Percentiles rank a stretch among this genome's conserved stretches.
Evolutionary conservation across 108 stramenopile genomes (phyloP).

Genomic region (Cyclostephanos invisitatus): DNA sequence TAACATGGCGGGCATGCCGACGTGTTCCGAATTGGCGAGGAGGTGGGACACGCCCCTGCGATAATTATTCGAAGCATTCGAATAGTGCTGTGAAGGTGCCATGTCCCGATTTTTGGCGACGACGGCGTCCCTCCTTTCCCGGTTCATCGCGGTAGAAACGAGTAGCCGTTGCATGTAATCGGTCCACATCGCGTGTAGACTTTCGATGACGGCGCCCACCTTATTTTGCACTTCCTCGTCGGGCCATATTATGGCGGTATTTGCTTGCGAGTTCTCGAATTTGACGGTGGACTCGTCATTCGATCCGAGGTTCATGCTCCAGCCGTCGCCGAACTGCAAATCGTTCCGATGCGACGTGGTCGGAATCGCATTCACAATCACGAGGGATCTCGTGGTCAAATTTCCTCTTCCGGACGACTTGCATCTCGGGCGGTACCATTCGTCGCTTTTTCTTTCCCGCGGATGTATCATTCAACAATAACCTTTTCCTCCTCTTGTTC

Average conservation of each 20-base stretch:
- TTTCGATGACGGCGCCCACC: conserved; percentile 25
- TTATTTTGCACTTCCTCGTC: background rate
- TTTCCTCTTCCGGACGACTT: background rate
- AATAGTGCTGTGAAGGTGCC: background rate
- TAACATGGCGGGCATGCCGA: conserved; percentile 42
- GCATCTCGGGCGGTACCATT: too few relatives aligned
- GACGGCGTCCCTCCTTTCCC: background rate
- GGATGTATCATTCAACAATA: background rate
- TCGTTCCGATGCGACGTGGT: background rate
- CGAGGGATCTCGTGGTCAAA: background rate
- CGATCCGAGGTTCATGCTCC: conserved; percentile 4
- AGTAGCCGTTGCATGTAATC: conserved; percentile 28
- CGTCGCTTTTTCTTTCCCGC: background rate
- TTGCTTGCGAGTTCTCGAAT: background rate
- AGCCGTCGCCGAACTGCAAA: background rate
- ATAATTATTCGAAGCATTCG: conserved; percentile 10
- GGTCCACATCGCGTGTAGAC: conserved; percentile 40
- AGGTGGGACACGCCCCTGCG: conserved; percentile 12
- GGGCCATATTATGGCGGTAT: background rate
- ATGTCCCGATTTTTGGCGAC: background rate
- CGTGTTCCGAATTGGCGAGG: conserved; percentile 33
- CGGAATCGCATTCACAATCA: background rate
- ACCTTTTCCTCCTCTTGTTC: conserved; percentile 33
- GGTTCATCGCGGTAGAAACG: background rate
- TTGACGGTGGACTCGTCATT: background rate